Conservation (phyloP, 768 basidiomycete species). For the Asterophora parasitica region DNA sequence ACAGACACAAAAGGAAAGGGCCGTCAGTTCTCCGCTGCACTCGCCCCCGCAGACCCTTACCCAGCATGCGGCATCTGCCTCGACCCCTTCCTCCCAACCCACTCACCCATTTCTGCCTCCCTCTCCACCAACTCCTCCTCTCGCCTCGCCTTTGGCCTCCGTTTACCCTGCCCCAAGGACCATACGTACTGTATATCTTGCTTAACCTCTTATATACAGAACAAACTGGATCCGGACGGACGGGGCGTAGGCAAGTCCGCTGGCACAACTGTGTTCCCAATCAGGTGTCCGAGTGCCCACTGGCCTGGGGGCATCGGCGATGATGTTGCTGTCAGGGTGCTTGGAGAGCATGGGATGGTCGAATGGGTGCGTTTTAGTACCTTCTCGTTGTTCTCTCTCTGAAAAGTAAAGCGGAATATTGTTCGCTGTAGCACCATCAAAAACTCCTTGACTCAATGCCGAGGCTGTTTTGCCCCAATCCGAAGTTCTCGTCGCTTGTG, state of each 20-base stretch:
- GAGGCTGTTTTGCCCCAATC: conserved; percentile 33
- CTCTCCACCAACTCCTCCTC: conserved; percentile 30
- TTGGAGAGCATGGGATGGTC: conserved; percentile 28
- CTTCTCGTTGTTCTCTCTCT: neutral
- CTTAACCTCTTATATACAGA: conserved; percentile 28
- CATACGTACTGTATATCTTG: conserved; percentile 34
- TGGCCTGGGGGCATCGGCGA: conserved; percentile 30
- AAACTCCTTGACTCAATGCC: conserved; percentile 30
- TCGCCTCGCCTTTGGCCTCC: conserved; percentile 29
- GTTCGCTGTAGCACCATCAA: conserved; percentile 26
- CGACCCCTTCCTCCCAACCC: conserved; percentile 30
- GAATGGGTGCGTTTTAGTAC: conserved; percentile 26
- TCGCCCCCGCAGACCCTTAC: conserved; percentile 10
- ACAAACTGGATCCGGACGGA: conserved; percentile 31
- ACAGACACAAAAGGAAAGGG: conserved; percentile 8
- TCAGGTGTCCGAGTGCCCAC: conserved; percentile 34
- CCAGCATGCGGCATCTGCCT: conserved; percentile 34
- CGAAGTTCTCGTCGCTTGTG: conserved; percentile 31
- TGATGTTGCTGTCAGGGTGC: conserved; percentile 26
- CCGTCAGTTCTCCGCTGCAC: conserved; percentile 1
- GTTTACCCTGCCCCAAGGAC: conserved; percentile 28
- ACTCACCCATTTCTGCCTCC: conserved; percentile 28
- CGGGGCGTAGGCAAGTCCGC: conserved; percentile 21
- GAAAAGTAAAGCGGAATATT: neutral
- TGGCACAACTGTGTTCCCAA: conserved; percentile 26